Evolutionary conservation across 2,329 filamentous ascomycete species (phyloP), one percentile per base, ranked within the genome.

Genomic region (Apiospora aurea): DNA sequence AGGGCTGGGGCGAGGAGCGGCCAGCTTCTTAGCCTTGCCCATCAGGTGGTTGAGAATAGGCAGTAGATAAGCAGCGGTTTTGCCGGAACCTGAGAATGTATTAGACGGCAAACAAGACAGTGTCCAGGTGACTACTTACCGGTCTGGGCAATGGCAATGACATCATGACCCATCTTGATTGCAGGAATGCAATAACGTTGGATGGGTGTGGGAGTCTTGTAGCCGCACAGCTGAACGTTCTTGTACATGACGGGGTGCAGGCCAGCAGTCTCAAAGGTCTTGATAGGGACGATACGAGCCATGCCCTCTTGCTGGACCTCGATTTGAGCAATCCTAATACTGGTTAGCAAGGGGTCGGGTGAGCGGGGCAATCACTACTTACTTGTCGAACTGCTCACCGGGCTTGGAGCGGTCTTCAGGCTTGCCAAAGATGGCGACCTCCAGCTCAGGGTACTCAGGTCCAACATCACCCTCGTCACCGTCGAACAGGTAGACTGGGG

Each of bases 1-100:
- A 0, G 89, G 86, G 74, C 92, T 91, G 0, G 95, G 94, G 5
- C 95, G 93, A 64, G 90, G 87, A 6, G 94, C 95, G 0, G 92
- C 92, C 8, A 98, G 85, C 83, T 95, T 95, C 84, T 95, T 96
- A 7, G 93, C 94, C 84, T 98, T 98, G 38, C 96, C 96, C 94
- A 98, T 98, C 29, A 99, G 84, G 81, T 93, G 93, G 73, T 95
- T 97, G 69, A 98, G 79, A 73, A 97, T 93, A 0, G 96, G 96
- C 71, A 98, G 90, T 5, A 99, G 83, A 79, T 96, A 99, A 0
- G 96, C 95, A 0, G 93, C 96, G 0, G 96, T 99, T 86, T 99
- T 99, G 70, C 96, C 96, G 38, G 96, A 98, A 26, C 96, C 96
- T 98, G 74, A 57, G 26, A 66, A 14, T 51, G 57, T 43, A 34